phyloP scores from a whole-genome alignment of 2,329 filamentous ascomycete species.

The Cladophialophora yegresii region DNA sequence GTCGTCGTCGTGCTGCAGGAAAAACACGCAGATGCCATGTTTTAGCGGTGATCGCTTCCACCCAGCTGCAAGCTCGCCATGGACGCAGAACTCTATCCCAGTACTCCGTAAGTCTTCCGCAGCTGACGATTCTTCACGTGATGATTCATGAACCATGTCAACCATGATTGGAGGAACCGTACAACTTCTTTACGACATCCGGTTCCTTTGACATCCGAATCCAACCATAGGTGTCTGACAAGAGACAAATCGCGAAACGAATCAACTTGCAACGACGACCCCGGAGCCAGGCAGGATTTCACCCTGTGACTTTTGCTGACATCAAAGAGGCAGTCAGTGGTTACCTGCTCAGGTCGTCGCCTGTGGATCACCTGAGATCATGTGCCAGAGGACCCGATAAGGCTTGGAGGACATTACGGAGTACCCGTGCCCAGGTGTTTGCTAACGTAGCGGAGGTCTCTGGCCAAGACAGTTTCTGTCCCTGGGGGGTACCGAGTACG shows the following conservation, averaged over 20 bases:
- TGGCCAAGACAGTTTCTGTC: background rate
- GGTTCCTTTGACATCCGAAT: background rate
- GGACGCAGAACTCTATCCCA: conserved; percentile 2
- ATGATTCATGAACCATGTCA: background rate
- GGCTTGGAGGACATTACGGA: background rate
- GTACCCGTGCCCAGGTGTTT: too few relatives aligned
- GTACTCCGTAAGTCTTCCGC: conserved; percentile 1
- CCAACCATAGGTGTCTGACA: conserved; percentile 13
- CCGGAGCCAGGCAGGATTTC: background rate
- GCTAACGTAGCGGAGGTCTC: background rate
- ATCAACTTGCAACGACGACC: background rate
- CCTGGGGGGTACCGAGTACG: background rate
- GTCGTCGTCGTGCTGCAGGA: background rate
- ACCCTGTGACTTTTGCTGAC: background rate
- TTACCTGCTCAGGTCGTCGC: background rate
- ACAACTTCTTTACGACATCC: conserved; percentile 13
- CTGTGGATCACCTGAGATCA: background rate
- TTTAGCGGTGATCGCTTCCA: background rate
- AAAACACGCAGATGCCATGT: background rate
- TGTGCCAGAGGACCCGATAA: background rate
- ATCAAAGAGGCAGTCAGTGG: background rate
- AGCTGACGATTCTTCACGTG: conserved; percentile 7
- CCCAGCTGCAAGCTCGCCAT: conserved; percentile 6
- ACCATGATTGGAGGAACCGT: conserved; percentile 15
- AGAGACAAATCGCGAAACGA: conserved; percentile 17